Conservation (phyloP, 2,329 filamentous ascomycete genomes). For the Stagonosporopsis chrysanthemi region DNA sequence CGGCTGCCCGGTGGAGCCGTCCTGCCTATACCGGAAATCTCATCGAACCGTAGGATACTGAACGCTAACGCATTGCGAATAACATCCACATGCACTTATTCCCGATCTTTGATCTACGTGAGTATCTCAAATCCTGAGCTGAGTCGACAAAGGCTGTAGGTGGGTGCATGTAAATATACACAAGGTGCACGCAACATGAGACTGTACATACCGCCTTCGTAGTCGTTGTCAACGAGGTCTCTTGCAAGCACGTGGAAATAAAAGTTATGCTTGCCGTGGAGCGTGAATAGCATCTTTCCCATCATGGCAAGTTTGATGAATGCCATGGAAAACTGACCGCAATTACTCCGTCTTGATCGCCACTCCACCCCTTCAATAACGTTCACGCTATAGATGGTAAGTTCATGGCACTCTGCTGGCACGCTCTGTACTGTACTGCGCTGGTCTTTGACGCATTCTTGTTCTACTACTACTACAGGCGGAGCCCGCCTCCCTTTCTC, state of each 20-base stretch:
- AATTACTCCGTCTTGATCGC: conserved; percentile 17
- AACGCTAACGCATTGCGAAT: conserved; percentile 22
- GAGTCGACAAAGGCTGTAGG: neutral
- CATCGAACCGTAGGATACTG: conserved; percentile 14
- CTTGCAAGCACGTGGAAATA: neutral
- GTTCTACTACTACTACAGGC: neutral
- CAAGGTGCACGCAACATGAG: too few species aligned
- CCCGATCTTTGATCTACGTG: neutral
- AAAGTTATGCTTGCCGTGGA: neutral
- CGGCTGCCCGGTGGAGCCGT: conserved; percentile 11
- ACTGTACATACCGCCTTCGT: neutral
- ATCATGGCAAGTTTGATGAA: conserved; percentile 18
- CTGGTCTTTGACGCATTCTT: neutral
- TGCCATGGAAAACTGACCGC: conserved; percentile 23
- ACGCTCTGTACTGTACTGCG: neutral
- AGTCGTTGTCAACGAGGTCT: neutral
- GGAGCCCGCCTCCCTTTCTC: neutral
- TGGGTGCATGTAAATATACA: neutral
- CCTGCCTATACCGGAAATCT: conserved; percentile 19
- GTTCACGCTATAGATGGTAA: neutral
- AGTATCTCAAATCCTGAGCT: neutral
- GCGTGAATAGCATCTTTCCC: conserved; percentile 15
- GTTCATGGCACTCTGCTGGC: neutral
- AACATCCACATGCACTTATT: conserved; percentile 16
- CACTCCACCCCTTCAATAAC: conserved; percentile 8